Base-by-base conservation (phyloP, 371 early-diverging fungal genomes). In the Syncephalis fuscata region DNA sequence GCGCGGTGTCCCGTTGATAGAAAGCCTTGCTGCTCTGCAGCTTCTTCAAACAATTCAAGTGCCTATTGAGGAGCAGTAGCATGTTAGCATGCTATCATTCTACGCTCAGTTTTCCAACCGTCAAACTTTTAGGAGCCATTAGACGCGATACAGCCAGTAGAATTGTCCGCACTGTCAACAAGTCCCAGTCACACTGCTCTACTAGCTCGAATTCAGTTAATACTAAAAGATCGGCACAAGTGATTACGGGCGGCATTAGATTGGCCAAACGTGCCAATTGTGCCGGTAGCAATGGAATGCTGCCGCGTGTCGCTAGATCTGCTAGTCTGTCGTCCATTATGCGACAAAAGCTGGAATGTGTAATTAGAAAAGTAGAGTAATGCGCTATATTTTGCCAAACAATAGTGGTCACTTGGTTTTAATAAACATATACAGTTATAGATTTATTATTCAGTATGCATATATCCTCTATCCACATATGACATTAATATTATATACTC, bases 121-220 rank as follows among this genome's bases (percentile, higher is more conserved):
- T 37, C 3, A 44, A 23, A 37, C 21, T 38, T 25, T 48, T 45
- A n/a, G 53, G 53, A 8, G 37, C 49, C 2, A 48, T 23, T 48
- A 48, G 44, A 21, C 23, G 8, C 10, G 53, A 32, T 24, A 27
- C 37, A 42, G 39, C 41, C 27, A 19, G 38, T 37, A 26, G 25
- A n/a, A 53, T 21, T 14, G 19, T 37, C 4, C 20, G 20, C 3
- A 20, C 45, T n/a, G 37, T 26, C 37, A 44, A 42, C 7, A 39
- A 9, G 15, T 49, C 44, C 44, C 25, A 53, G 37, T 53, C 41
- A 20, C 53, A 53, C 37, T 45, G 15, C 39, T 44, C 44, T 27
- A 48, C 45, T 19, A 53, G 27, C 19, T 49, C 49, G 21, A 36
- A 32, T 22, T 48, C 44, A 20, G 27, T 43, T 11, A 21, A n/a